A percentile compares a stretch with the other conserved stretches of the same genome.
These are phyloP conservation scores for Boeremia lycopersici DNA, from an alignment of 2,329 filamentous ascomycete species.

Conservation along the genomic window DNA sequence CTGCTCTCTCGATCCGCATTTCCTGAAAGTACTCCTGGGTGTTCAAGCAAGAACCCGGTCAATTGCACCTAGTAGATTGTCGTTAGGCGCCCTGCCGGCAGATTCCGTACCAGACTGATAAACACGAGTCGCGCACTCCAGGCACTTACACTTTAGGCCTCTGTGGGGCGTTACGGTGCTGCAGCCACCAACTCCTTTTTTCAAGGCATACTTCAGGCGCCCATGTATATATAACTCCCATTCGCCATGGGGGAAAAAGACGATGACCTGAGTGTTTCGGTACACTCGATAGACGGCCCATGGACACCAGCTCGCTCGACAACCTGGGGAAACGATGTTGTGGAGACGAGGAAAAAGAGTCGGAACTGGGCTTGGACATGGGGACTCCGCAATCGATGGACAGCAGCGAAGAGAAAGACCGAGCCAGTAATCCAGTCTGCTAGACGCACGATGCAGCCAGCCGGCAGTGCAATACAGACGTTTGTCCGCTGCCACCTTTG, in stretches of 20 bases:
- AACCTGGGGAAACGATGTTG: constrained; percentile 14
- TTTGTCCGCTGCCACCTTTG: background rate
- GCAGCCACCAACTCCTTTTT: background rate
- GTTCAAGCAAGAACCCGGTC: too few species aligned
- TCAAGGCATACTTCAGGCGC: background rate
- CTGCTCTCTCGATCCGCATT: too few species aligned
- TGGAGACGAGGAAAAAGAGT: background rate
- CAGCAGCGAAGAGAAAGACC: background rate
- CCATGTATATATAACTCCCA: background rate
- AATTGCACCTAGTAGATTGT: background rate
- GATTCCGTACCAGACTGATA: constrained; percentile 2
- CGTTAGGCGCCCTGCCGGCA: constrained; percentile 2
- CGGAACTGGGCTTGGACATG: constrained; percentile 8
- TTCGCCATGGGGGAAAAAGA: constrained; percentile 5
- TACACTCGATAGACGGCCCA: constrained; percentile 1
- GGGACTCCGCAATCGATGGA: constrained; percentile 5
- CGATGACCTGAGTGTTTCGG: background rate
- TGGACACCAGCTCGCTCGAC: background rate
- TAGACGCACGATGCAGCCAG: background rate
- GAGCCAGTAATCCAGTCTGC: background rate
- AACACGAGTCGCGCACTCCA: background rate
- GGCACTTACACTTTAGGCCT: background rate
- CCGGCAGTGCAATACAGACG: background rate
- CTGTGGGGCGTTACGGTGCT: background rate
- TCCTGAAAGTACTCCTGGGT: too few species aligned